A percentile compares a stretch with the other conserved stretches of the same genome.
Conservation (phyloP, 2,329 filamentous ascomycete genomes). For the Colletotrichum graminicola region DNA sequence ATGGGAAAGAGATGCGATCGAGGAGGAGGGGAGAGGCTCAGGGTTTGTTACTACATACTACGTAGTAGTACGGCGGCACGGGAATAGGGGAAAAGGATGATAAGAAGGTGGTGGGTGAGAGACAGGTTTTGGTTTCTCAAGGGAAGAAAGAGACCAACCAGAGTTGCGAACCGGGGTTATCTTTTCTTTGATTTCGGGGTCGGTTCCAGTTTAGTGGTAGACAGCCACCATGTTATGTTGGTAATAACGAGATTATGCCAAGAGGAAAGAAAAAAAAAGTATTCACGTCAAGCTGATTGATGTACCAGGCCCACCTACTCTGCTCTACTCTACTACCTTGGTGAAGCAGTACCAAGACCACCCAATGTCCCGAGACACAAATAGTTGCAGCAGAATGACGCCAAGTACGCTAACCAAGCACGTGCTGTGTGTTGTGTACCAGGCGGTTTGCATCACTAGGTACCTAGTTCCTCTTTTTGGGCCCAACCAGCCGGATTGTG, state of each 20-base stretch:
- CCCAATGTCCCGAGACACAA: too few species aligned
- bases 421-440: background rate
- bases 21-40: constrained; percentile 16
- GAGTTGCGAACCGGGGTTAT: constrained; percentile 24
- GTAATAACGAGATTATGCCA: background rate
- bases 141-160: constrained; percentile 46
- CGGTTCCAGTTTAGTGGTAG: constrained; percentile 39
- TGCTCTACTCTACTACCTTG: too few species aligned
- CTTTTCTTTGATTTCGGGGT: constrained; percentile 5
- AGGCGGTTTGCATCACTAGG: constrained; percentile 3
- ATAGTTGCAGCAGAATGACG: background rate
- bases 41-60: constrained; percentile 34
- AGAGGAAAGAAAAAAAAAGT: too few species aligned
- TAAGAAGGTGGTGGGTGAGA: constrained; percentile 35
- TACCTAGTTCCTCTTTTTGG: background rate
- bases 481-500: constrained; percentile 30
- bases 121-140: constrained; percentile 49
- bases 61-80: too few species aligned
- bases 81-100: constrained; percentile 26
- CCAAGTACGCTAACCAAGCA: background rate
- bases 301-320: too few species aligned
- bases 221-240: background rate
- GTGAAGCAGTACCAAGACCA: too few species aligned
- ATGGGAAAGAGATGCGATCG: constrained; percentile 13
- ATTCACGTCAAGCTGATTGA: background rate